phyloP scores from a whole-genome alignment of 495 filamentous ascomycete species.

The Aspergillus wentii region DNA sequence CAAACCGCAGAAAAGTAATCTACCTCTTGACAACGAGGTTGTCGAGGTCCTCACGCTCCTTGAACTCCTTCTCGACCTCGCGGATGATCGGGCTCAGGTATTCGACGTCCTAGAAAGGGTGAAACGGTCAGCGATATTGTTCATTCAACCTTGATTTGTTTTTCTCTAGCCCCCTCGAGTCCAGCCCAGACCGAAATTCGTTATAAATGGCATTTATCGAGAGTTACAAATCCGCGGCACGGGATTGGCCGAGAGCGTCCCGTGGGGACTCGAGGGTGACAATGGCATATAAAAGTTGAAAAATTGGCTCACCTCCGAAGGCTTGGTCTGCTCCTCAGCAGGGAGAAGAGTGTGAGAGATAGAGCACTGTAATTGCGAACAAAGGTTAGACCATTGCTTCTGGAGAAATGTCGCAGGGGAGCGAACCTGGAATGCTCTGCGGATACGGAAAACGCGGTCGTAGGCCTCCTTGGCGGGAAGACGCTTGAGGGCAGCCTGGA shows the following conservation, averaged over 20 bases:
- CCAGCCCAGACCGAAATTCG: slow-evolving; percentile 2
- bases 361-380: slow-evolving; percentile 54
- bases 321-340: slow-evolving; percentile 73
- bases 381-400: slow-evolving; percentile 19
- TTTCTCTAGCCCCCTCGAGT: too few species aligned
- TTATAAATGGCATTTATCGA: slow-evolving; percentile 8
- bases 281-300: slow-evolving; percentile 7
- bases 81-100: slow-evolving; percentile 79
- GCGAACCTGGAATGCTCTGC: slow-evolving; percentile 85
- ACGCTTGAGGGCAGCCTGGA: slow-evolving; percentile 84
- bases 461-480: slow-evolving; percentile 86
- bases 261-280: slow-evolving; percentile 19
- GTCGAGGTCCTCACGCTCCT: slow-evolving; percentile 80
- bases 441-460: slow-evolving; percentile 94
- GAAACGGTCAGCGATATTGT: slow-evolving; percentile 13
- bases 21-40: slow-evolving; percentile 63
- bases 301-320: slow-evolving; percentile 54
- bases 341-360: slow-evolving; percentile 84
- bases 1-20: slow-evolving; percentile 13
- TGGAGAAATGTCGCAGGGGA: neutral
- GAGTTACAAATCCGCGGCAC: slow-evolving; percentile 40
- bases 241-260: slow-evolving; percentile 32
- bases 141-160: neutral
- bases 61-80: slow-evolving; percentile 75
- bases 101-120: slow-evolving; percentile 56